Percentiles rank a stretch among this genome's conserved stretches.
Conservation (phyloP, 2,329 filamentous ascomycete species). For the Ophiostoma angusticollis region DNA sequence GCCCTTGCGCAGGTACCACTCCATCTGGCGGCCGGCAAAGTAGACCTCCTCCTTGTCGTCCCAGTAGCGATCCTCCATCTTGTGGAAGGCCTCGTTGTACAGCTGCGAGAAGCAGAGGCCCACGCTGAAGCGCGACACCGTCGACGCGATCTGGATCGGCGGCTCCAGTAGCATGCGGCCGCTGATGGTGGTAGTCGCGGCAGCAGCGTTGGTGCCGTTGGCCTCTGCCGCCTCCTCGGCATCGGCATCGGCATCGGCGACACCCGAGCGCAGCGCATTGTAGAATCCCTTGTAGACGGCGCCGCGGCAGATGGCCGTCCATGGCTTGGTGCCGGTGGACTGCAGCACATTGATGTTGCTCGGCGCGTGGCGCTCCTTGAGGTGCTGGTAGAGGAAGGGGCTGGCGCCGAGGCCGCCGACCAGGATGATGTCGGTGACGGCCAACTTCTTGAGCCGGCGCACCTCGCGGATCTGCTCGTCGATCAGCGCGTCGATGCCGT, state of each 20-base stretch:
- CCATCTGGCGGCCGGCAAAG: slow-evolving; percentile 9
- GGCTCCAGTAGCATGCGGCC: slow-evolving; percentile 4
- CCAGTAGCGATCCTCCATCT: slow-evolving; percentile 7
- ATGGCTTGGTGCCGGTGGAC: slow-evolving; percentile 21
- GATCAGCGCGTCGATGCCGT: slow-evolving; percentile 32
- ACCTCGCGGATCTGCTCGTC: slow-evolving; percentile 9
- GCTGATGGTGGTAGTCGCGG: neutral
- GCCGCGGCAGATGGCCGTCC: slow-evolving; percentile 38
- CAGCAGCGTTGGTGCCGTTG: too few relatives aligned
- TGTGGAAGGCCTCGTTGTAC: slow-evolving; percentile 3
- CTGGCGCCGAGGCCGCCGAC: slow-evolving; percentile 37
- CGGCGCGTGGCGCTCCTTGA: slow-evolving; percentile 24
- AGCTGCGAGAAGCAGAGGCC: slow-evolving; percentile 8
- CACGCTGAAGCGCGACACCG: slow-evolving; percentile 8
- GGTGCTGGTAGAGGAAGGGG: slow-evolving; percentile 30
- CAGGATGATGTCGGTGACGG: slow-evolving; percentile 27
- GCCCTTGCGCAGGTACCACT: slow-evolving; percentile 11
- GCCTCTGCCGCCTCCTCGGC: too few relatives aligned
- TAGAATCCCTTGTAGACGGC: slow-evolving; percentile 31
- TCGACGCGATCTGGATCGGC: slow-evolving; percentile 9
- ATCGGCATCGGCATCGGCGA: neutral
- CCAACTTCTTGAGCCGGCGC: slow-evolving; percentile 1
- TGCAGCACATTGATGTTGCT: slow-evolving; percentile 36
- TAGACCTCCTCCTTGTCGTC: slow-evolving; percentile 9
- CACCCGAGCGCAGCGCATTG: neutral